A percentile compares a stretch with the other conserved stretches of the same genome.
Conservation (phyloP, 148 eudicot genomes). For the Silene uniflora region DNA sequence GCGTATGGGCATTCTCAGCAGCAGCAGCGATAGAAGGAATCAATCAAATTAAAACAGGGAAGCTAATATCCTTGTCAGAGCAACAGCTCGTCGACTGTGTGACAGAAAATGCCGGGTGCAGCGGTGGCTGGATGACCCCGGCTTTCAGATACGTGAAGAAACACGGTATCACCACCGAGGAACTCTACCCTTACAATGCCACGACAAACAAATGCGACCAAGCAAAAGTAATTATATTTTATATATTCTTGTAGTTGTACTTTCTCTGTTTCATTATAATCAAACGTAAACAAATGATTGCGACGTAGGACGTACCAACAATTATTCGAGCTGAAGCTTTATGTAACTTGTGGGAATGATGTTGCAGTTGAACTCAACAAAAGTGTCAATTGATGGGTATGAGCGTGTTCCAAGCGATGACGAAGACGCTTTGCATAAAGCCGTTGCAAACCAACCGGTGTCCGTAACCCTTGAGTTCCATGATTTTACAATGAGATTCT, state of each 20-base stretch:
- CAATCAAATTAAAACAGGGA: conserved; percentile 65
- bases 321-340: not conserved
- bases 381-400: conserved; percentile 71
- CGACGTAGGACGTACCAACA: too few relatives aligned
- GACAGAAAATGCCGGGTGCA: conserved; percentile 60
- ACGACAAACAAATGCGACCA: conserved; percentile 49
- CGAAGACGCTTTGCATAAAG: conserved; percentile 61
- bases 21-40: conserved; percentile 73
- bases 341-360: not conserved
- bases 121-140: conserved; percentile 70
- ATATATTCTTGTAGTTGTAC: conserved; percentile 30
- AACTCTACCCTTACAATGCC: conserved; percentile 59
- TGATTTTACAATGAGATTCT: too few relatives aligned
- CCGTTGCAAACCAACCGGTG: conserved; percentile 74
- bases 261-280: too few relatives aligned
- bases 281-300: not conserved
- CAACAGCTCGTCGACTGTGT: conserved; percentile 88
- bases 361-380: conserved; percentile 42
- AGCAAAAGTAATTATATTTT: conserved; percentile 39
- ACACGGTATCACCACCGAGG: conserved; percentile 65
- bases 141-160: conserved; percentile 58
- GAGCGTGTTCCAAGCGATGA: conserved; percentile 57
- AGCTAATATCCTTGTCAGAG: conserved; percentile 64
- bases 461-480: conserved; percentile 53
- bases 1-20: conserved; percentile 92